These are phyloP conservation scores for Nemania abortiva DNA, from an alignment of 2,329 filamentous ascomycete species.

Conservation along the genomic window DNA sequence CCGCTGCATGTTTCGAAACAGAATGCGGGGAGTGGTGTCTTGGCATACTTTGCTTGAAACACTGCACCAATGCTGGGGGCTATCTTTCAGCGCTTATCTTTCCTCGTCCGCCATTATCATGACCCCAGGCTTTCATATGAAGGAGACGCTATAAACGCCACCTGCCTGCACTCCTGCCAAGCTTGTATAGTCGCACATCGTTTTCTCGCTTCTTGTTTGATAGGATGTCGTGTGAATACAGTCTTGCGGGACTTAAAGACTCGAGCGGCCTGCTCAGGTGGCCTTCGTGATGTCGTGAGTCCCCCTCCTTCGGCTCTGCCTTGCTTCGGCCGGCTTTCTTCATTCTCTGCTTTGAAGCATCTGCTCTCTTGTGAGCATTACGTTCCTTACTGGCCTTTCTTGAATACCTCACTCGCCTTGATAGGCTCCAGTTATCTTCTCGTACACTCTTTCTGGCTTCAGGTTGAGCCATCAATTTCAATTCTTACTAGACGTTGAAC, in stretches of 20 bases:
- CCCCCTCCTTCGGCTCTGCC: background rate
- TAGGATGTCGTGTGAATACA: slow-evolving; percentile 20
- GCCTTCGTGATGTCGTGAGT: slow-evolving; percentile 7
- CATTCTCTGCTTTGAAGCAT: slow-evolving; percentile 5
- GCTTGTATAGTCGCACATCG: slow-evolving; percentile 14
- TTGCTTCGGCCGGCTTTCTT: slow-evolving; percentile 18
- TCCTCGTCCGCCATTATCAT: background rate
- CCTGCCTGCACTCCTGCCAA: slow-evolving; percentile 25
- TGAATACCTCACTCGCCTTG: slow-evolving; percentile 15
- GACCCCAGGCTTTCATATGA: slow-evolving; percentile 19
- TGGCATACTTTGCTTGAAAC: slow-evolving; percentile 35
- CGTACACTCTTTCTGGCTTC: slow-evolving; percentile 25
- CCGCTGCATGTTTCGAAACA: slow-evolving; percentile 31
- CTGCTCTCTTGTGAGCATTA: slow-evolving; percentile 27
- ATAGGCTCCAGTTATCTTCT: background rate
- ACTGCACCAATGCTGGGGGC: slow-evolving; percentile 5
- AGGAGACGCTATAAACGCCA: slow-evolving; percentile 28
- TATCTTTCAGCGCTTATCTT: slow-evolving; percentile 27
- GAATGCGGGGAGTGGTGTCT: slow-evolving; percentile 23
- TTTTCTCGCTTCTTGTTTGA: slow-evolving; percentile 14
- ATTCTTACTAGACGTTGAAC: slow-evolving; percentile 20
- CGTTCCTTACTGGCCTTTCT: slow-evolving; percentile 23
- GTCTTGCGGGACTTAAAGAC: slow-evolving; percentile 1
- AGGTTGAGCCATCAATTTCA: slow-evolving; percentile 29
- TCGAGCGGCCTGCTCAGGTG: slow-evolving; percentile 8